Conservation (phyloP, 2,329 filamentous ascomycete species). For the Diaporthe nobilis region DNA sequence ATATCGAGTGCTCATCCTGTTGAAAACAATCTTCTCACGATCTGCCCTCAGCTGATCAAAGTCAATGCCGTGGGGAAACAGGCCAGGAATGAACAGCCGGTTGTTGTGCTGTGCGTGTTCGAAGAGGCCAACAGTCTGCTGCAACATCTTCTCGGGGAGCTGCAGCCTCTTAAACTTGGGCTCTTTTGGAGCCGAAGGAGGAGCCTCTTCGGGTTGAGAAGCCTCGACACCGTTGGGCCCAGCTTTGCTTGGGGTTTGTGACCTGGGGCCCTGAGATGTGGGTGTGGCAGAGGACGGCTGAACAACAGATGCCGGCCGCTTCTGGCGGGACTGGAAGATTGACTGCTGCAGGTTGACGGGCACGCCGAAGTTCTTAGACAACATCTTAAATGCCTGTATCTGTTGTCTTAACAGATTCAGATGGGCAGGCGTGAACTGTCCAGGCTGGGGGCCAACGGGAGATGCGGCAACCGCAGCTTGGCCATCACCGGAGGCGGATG, state of each 20-base stretch:
- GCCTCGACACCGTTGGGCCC: constrained; percentile 55
- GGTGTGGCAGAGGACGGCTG: constrained; percentile 58
- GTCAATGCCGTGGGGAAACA: constrained; percentile 91
- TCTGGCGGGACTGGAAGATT: constrained; percentile 82
- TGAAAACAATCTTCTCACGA: constrained; percentile 89
- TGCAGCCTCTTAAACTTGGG: constrained; percentile 80
- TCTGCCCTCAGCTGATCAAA: constrained; percentile 88
- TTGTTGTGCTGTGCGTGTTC: constrained; percentile 84
- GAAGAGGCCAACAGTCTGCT: constrained; percentile 79
- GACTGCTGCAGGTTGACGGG: constrained; percentile 84
- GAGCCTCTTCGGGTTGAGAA: constrained; percentile 49
- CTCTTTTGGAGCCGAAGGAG: constrained; percentile 54
- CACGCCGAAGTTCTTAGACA: constrained; percentile 89
- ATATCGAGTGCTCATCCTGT: constrained; percentile 88
- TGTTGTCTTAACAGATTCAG: constrained; percentile 84
- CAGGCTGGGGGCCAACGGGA: constrained; percentile 48
- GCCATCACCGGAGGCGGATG: constrained; percentile 52
- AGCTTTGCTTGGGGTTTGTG: constrained; percentile 54
- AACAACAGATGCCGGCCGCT: constrained; percentile 70
- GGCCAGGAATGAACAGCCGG: constrained; percentile 85
- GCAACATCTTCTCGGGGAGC: constrained; percentile 73
- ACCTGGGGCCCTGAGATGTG: constrained; percentile 47
- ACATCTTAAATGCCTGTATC: constrained; percentile 90
- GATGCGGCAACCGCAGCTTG: constrained; percentile 50
- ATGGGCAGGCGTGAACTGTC: constrained; percentile 84